These are phyloP conservation scores for Diaporthe sp. DNA, from an alignment of 2,329 filamentous ascomycete genomes.

Conservation along the genomic window DNA sequence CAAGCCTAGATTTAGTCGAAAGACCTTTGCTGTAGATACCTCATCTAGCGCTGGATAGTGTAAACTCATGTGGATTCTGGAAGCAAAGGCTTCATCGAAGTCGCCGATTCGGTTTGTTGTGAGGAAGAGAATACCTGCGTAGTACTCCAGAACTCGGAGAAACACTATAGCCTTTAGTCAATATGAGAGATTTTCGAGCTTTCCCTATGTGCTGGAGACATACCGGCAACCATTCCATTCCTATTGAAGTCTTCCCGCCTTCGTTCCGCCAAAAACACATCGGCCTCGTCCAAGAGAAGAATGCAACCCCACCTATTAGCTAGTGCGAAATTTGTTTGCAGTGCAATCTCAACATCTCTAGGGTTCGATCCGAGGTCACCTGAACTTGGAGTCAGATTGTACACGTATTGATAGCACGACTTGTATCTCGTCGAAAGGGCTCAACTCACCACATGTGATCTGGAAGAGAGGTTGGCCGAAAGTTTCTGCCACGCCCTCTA, in stretches of 20 bases:
- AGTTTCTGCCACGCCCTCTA: constrained; percentile 38
- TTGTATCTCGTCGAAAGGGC: too few relatives aligned
- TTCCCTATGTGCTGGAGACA: too few relatives aligned
- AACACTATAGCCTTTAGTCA: too few relatives aligned
- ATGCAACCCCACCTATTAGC: constrained; percentile 43
- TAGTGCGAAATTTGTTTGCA: constrained; percentile 38
- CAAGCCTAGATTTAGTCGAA: constrained; percentile 51
- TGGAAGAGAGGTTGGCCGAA: constrained; percentile 34
- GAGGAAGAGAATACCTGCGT: constrained; percentile 58
- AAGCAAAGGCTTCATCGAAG: constrained; percentile 59
- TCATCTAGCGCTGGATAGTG: constrained; percentile 55
- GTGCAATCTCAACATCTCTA: constrained; percentile 41
- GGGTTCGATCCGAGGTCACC: constrained; percentile 46
- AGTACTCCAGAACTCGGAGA: constrained; percentile 53
- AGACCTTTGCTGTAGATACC: constrained; percentile 55
- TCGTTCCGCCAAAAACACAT: constrained; percentile 53
- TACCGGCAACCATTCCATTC: constrained; percentile 28
- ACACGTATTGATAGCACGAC: too few relatives aligned
- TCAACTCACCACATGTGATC: constrained; percentile 37
- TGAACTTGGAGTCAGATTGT: constrained; percentile 27
- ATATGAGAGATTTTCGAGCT: too few relatives aligned
- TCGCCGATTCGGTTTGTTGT: constrained; percentile 61
- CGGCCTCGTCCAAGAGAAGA: constrained; percentile 68
- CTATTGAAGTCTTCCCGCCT: constrained; percentile 14
- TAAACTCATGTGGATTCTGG: constrained; percentile 59